Percentiles rank a stretch among this genome's conserved stretches.
phyloP scores from a whole-genome alignment of 768 basidiomycete genomes.

The Boletus sensibilis region DNA sequence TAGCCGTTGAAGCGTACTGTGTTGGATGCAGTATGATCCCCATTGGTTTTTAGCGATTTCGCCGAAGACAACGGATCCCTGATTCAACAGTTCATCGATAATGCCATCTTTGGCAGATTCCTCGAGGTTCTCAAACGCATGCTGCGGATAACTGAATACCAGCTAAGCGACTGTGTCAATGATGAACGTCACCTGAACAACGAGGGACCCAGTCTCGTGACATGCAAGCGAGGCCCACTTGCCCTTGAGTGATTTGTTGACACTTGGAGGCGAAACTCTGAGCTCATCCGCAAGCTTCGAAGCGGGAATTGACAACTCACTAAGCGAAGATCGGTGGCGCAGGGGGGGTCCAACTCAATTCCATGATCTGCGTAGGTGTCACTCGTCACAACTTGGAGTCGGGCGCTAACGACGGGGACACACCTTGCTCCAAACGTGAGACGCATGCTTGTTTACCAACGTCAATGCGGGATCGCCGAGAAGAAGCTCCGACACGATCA shows the following conservation, averaged over 20 bases:
- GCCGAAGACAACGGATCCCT: constrained; percentile 62
- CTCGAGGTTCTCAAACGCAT: constrained; percentile 84
- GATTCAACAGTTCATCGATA: constrained; percentile 77
- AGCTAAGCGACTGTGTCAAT: not conserved
- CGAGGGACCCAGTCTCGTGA: constrained; percentile 86
- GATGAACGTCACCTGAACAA: constrained; percentile 63
- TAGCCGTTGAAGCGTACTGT: constrained; percentile 52
- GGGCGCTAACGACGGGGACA: not conserved
- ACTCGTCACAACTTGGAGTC: constrained; percentile 7
- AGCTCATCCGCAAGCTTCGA: not conserved
- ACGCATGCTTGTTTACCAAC: constrained; percentile 86
- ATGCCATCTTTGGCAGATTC: constrained; percentile 82
- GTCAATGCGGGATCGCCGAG: constrained; percentile 84
- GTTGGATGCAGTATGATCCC: constrained; percentile 86
- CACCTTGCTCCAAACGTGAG: constrained; percentile 92
- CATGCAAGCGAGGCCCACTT: constrained; percentile 89
- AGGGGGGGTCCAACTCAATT: constrained; percentile 81
- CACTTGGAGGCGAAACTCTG: constrained; percentile 42
- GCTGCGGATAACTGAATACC: constrained; percentile 41
- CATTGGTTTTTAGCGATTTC: constrained; percentile 86
- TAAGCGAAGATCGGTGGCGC: constrained; percentile 87
- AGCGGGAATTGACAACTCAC: constrained; percentile 43
- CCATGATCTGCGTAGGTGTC: constrained; percentile 70
- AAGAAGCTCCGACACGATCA: constrained; percentile 83
- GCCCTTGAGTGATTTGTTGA: constrained; percentile 83